Conservation (phyloP, 305 asterid species). For the Fraxinus ornus region DNA sequence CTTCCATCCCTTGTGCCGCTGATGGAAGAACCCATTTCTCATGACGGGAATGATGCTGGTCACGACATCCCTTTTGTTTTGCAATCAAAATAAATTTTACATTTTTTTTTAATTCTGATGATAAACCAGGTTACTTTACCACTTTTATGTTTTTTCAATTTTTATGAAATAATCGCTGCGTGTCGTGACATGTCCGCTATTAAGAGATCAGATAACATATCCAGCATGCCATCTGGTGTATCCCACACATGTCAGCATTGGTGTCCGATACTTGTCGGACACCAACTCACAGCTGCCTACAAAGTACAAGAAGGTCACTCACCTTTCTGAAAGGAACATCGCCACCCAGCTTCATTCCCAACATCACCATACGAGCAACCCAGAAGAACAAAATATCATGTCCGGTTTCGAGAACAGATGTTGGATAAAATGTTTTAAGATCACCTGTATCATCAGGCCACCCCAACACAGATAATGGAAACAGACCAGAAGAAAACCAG, state of each 20-base stretch:
- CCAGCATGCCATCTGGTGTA: neutral
- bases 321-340: constrained; percentile 89
- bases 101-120: neutral
- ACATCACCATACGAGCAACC: constrained; percentile 99
- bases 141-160: neutral
- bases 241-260: neutral
- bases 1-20: neutral
- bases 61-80: neutral
- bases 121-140: neutral
- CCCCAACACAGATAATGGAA: constrained; percentile 86
- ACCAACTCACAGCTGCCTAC: neutral
- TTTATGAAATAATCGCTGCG: neutral
- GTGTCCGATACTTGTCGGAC: neutral
- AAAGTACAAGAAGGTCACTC: constrained; percentile 12
- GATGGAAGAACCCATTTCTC: neutral
- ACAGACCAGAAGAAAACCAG: constrained; percentile 96
- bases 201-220: neutral
- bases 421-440: constrained; percentile 72
- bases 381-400: constrained; percentile 93
- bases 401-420: constrained; percentile 96
- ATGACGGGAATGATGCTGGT: neutral
- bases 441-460: constrained; percentile 91
- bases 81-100: neutral
- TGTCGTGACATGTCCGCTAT: neutral
- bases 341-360: constrained; percentile 94